Evolutionary conservation across 164 flowering plant species (phyloP), one percentile per base, ranked within the genome.

Genomic region (Aristolochia californica): DNA sequence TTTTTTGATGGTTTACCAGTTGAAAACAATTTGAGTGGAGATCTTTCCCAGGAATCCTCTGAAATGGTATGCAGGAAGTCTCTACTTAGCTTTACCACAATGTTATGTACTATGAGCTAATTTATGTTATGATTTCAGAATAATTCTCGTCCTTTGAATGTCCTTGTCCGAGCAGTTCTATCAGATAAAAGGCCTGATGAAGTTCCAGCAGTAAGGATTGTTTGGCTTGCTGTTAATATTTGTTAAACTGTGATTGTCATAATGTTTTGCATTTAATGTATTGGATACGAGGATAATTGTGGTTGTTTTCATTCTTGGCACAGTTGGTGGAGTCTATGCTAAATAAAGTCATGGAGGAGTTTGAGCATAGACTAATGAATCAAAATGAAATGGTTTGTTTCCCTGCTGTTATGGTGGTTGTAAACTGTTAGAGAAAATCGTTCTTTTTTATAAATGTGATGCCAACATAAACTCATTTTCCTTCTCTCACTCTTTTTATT

Each of bases 131-230:
- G 23, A 5, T 22, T 57, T 63, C 89, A 87, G 96, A 57, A 47
- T 25, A 9, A 73, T 25, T 70, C 86, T 21, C 70, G 70, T 60
- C 77, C 93, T 40, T 53, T 90, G 68, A 74, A 81, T 62, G 68
- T 52, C 60, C 97, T 94, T 61, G 80, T 91, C 48, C 91, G 83
- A 44, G 78, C 93, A 26, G 59, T 78, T 64, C 74, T 94, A 45
- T 65, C 70, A 47, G 91, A 90, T 68, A 90, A 79, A 78, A 90
- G 79, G 74, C 89, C 96, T 56, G 97, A 94, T 61, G 99, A 94
- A 74, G 78, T 90, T 62, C 95, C 95, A 49, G 72, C 34, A 64
- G 99, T 94, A 80, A 68, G 90, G 5, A 53, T 26, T 48, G 43
- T 59, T 34, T 12, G 10, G 40, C 9, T 34, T 34, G 40, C 40